Evolutionary conservation across 2,329 filamentous ascomycete species (phyloP).

Genomic region (Lachnellula arida): DNA sequence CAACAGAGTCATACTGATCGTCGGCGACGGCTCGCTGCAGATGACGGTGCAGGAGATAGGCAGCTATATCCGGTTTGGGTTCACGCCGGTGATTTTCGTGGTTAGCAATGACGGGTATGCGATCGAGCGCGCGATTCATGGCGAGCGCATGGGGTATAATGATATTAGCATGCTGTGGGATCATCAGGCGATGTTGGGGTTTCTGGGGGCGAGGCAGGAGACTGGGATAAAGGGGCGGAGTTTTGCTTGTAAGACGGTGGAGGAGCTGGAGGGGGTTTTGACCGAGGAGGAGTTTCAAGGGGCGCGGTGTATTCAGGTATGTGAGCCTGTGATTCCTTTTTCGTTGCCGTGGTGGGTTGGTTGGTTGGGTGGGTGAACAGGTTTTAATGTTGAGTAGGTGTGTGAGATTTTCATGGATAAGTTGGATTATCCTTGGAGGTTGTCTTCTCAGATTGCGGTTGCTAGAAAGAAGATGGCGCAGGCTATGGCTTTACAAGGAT

Average conservation of each 20-base stretch:
- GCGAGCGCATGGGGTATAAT: slow-evolving; percentile 49
- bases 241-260: slow-evolving; percentile 40
- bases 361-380: not conserved
- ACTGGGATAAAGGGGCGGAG: slow-evolving; percentile 30
- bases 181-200: slow-evolving; percentile 43
- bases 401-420: slow-evolving; percentile 16
- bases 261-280: slow-evolving; percentile 40
- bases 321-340: too few species aligned
- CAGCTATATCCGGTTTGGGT: slow-evolving; percentile 53
- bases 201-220: slow-evolving; percentile 43
- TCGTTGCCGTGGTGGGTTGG: not conserved
- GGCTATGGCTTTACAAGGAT: not conserved
- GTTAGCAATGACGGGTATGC: slow-evolving; percentile 58
- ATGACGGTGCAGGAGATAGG: slow-evolving; percentile 63
- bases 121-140: slow-evolving; percentile 54
- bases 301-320: slow-evolving; percentile 17
- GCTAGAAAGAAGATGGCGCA: not conserved
- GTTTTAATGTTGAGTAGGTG: not conserved
- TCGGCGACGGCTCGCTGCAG: slow-evolving; percentile 61
- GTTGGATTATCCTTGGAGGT: slow-evolving; percentile 16
- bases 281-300: slow-evolving; percentile 30
- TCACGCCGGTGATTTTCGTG: slow-evolving; percentile 47
- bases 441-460: slow-evolving; percentile 4
- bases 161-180: slow-evolving; percentile 48
- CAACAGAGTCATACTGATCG: slow-evolving; percentile 51